phyloP scores from a whole-genome alignment of 345 rosid genomes.

The Syzygium oleosum region DNA sequence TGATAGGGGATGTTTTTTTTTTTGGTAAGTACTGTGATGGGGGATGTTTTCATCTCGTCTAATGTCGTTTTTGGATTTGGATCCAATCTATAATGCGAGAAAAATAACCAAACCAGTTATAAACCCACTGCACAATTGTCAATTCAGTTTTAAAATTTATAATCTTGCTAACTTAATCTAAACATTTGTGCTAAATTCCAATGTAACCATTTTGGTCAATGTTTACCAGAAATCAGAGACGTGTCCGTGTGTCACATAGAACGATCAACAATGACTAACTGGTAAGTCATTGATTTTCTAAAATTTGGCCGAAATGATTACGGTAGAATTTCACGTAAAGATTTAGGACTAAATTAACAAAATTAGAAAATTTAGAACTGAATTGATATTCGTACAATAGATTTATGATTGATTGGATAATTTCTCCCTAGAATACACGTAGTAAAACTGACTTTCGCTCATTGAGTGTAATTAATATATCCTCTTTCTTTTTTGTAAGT shows the following conservation, averaged over 20 bases:
- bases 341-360: accelerated
- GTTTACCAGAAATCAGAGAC: not conserved
- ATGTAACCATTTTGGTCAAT: not conserved
- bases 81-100: not conserved
- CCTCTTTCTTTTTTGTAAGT: not conserved
- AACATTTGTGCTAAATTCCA: too few relatives aligned
- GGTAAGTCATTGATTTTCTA: not conserved
- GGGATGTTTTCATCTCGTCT: not conserved
- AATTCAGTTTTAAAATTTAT: too few relatives aligned
- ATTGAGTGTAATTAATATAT: not conserved
- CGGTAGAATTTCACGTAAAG: not conserved
- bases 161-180: not conserved
- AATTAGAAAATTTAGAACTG: not conserved
- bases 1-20: not conserved
- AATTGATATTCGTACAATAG: not conserved
- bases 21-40: too few relatives aligned
- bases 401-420: not conserved
- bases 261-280: accelerated
- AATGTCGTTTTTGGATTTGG: not conserved
- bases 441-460: not conserved
- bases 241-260: accelerated
- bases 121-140: not conserved
- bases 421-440: not conserved
- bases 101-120: not conserved
- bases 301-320: not conserved